Evolutionary conservation across 805 yeast species (phyloP).

Genomic region (Yarrowia keelungensis): DNA sequence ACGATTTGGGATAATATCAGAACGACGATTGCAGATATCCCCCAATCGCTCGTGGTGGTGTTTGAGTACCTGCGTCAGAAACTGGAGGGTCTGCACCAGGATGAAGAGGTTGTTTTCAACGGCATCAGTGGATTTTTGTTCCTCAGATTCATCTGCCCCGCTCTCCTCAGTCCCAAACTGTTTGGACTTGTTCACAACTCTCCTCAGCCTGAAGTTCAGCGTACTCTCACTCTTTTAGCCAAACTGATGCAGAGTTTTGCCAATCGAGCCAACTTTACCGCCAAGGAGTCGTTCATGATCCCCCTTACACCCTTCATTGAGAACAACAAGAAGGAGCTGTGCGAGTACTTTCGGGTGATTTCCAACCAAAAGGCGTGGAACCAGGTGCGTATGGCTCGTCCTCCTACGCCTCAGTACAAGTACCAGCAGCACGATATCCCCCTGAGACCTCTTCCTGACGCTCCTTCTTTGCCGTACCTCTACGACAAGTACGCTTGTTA

Average conservation of each 20-base stretch:
- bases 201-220: constrained; percentile 72
- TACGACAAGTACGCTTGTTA: constrained; percentile 28
- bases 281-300: constrained; percentile 42
- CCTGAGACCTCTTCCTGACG: constrained; percentile 15
- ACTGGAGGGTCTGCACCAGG: constrained; percentile 52
- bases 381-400: neutral
- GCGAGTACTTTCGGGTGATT: constrained; percentile 21
- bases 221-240: constrained; percentile 82
- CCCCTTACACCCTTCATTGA: constrained; percentile 36
- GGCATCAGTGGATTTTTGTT: constrained; percentile 86
- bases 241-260: constrained; percentile 62
- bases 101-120: constrained; percentile 57
- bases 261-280: constrained; percentile 52
- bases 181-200: constrained; percentile 75
- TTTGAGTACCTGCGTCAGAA: constrained; percentile 67
- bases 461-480: neutral
- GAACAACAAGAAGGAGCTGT: constrained; percentile 8
- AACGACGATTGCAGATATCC: constrained; percentile 74
- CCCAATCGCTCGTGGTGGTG: constrained; percentile 67
- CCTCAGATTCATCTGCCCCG: constrained; percentile 87
- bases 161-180: constrained; percentile 85
- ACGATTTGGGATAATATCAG: constrained; percentile 72
- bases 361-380: constrained; percentile 24
- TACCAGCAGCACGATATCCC: constrained; percentile 12
- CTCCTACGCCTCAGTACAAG: constrained; percentile 17